Base-by-base conservation (phyloP, 495 filamentous ascomycete genomes). In the Neurospora sp. region DNA sequence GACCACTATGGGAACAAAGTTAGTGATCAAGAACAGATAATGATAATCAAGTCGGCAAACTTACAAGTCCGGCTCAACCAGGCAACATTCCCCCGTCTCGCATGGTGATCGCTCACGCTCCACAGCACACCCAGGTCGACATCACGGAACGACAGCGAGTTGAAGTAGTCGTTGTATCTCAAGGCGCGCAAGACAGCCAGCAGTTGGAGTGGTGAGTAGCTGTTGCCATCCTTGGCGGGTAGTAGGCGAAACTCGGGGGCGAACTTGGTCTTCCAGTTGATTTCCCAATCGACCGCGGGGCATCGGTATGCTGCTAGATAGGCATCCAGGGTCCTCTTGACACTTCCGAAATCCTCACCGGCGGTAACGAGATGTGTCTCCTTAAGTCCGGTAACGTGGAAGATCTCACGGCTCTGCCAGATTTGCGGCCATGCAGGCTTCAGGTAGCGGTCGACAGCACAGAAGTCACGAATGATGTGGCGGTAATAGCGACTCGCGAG, bases 121-220 rank as follows among this genome's bases (percentile, higher is more conserved):
- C 78, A 78, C 18, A 85, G 78, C 18, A 74, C 76, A 1, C 78
- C 75, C 10, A 99, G 85, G 73, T 86, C 89, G 68, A 97, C 87
- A 38, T 90, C 89, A 16, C 86, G 82, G 79, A 98, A 97, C 1
- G 94, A 97, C 44, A 99, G 87, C 2, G 93, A 91, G 70, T 86
- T 86, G 80, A 98, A 98, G 16, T 89, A 92, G 78, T 97, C 93
- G 76, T 98, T 98, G 82, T 97, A 99, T 42, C 96, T 88, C 69
- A 99, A 82, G 7, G 96, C 88, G 22, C 95, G 88, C 85, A 97
- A 87, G 35, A 98, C 88, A 3, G 96, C 94, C 45, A 99, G 83
- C 35, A 98, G 80, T 80, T 98, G 96, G 69, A 91, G 78, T 7
- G 87, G 79, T 4, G 85, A 88, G 77, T 99, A 99, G 42, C 86